Evolutionary conservation across 495 filamentous ascomycete genomes (phyloP).

Genomic region (Penicillium cinerascens): DNA sequence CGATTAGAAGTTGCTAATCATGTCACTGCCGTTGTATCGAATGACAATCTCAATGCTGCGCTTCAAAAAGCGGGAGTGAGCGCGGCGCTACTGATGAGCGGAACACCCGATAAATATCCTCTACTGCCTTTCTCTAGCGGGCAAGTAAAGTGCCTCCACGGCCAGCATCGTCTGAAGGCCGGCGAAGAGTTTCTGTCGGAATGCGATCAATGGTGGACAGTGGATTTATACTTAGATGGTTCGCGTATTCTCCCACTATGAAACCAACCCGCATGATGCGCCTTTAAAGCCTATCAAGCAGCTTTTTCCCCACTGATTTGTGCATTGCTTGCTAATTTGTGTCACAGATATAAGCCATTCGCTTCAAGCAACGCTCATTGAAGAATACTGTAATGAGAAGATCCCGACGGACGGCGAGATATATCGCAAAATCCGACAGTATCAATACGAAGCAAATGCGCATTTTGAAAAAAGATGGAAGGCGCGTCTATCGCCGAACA

Average conservation of each 20-base stretch:
- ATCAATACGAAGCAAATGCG: conserved; percentile 23
- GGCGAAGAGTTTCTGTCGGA: conserved; percentile 18
- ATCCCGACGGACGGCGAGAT: conserved; percentile 33
- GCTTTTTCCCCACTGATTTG: too few species aligned
- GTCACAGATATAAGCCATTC: conserved; percentile 12
- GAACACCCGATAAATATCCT: conserved; percentile 3
- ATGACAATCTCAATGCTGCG: conserved; percentile 11
- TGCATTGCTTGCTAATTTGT: not conserved
- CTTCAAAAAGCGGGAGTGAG: conserved; percentile 3
- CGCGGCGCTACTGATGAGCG: conserved; percentile 5
- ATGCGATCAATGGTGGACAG: conserved; percentile 33
- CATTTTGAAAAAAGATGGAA: conserved; percentile 23
- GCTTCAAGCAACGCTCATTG: conserved; percentile 13
- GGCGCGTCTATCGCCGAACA: conserved; percentile 17
- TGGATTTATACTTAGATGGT: conserved; percentile 34
- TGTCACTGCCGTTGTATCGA: conserved; percentile 24
- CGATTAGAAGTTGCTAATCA: conserved; percentile 23
- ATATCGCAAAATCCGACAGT: conserved; percentile 39
- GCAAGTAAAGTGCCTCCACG: conserved; percentile 32
- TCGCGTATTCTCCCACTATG: not conserved
- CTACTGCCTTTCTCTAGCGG: conserved; percentile 5
- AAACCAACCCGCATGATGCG: too few species aligned
- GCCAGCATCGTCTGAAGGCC: conserved; percentile 32
- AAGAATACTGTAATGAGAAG: conserved; percentile 37
- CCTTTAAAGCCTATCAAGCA: too few species aligned